A percentile compares a stretch with the other conserved stretches of the same genome.
phyloP scores from a whole-genome alignment of 2,329 filamentous ascomycete genomes.

The Colletotrichum sp. region DNA sequence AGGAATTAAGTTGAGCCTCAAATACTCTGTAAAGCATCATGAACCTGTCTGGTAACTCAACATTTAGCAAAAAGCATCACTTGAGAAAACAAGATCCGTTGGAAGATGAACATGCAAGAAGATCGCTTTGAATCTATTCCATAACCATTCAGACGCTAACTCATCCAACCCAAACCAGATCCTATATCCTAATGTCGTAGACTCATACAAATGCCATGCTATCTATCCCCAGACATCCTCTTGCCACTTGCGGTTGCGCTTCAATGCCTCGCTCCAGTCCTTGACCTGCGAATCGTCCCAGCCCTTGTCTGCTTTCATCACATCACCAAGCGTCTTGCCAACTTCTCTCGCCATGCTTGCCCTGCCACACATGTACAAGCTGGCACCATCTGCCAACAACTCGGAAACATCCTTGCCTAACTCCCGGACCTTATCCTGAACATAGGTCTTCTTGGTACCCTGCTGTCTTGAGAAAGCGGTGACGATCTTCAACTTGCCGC shows the following conservation, averaged over 20 bases:
- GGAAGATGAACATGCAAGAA: neutral
- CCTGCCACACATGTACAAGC: conserved; percentile 46
- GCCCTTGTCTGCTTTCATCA: conserved; percentile 35
- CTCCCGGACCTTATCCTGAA: conserved; percentile 41
- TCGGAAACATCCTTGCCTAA: conserved; percentile 29
- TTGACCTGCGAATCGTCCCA: conserved; percentile 45
- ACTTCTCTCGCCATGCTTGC: conserved; percentile 49
- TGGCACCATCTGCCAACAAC: conserved; percentile 37
- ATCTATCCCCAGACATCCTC: conserved; percentile 56
- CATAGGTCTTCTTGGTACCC: conserved; percentile 32
- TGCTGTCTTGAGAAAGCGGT: conserved; percentile 35
- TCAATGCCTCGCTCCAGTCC: conserved; percentile 51
- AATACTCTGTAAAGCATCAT: too few species aligned
- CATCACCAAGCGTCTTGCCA: conserved; percentile 38
- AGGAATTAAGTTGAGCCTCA: too few species aligned
- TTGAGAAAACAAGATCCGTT: neutral
- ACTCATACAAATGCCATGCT: neutral
- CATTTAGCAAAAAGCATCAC: too few species aligned
- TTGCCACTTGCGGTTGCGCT: conserved; percentile 56
- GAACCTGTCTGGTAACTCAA: too few species aligned
- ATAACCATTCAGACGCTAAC: neutral
- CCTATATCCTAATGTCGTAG: conserved; percentile 20
- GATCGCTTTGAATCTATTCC: neutral
- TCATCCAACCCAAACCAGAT: neutral
- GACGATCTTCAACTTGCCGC: conserved; percentile 28